Base-by-base conservation (phyloP, 1,139 yeast species). In the Candida dubliniensis region DNA sequence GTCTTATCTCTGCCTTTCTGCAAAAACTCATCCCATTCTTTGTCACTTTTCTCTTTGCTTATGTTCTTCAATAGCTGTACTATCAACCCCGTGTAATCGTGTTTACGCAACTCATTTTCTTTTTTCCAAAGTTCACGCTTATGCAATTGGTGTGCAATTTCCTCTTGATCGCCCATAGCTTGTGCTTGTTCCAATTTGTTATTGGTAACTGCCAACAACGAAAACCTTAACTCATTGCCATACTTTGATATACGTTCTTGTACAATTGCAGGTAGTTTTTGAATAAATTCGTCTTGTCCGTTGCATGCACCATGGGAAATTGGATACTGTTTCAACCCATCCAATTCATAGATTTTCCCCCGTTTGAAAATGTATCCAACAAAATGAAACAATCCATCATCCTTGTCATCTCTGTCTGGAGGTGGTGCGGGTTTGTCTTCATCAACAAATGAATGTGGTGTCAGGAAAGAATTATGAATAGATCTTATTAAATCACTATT, bases 301-400 rank as follows among this genome's bases (percentile, higher is more conserved):
- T 44, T 47, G 52, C 82, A 76, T 5, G 48, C 58, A 0, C 68
- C 77, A 55, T 83, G 89, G 36, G 61, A 63, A 36, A 84, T 81
- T 0, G 89, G 88, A 43, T 61, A 72, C n/a, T 66, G 68, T 48
- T 79, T 80, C 42, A 84, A 68, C 1, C 90, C 90, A 56, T 84
- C 90, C 41, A 84, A 65, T 55, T 84, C 90, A 56, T 80, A 81
- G n/a, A 84, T 67, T 35, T 61, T 59, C 18, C 77, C 82, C 46
- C 75, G 61, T 36, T 67, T 61, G 31, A 70, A 71, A 9, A 74
- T 49, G 55, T 79, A 84, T 0, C 87, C 84, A 33, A 83, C 69
- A 53, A 82, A 84, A 56, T 84, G 90, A 62, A 74, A 84, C 12
- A 81, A 53, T 1, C 83, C 87, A 50, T 79, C 82, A 46, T 76